A percentile compares a stretch with the other conserved stretches of the same genome.
Evolutionary conservation across 345 rosid species (phyloP).

Genomic region (Firmiana major): DNA sequence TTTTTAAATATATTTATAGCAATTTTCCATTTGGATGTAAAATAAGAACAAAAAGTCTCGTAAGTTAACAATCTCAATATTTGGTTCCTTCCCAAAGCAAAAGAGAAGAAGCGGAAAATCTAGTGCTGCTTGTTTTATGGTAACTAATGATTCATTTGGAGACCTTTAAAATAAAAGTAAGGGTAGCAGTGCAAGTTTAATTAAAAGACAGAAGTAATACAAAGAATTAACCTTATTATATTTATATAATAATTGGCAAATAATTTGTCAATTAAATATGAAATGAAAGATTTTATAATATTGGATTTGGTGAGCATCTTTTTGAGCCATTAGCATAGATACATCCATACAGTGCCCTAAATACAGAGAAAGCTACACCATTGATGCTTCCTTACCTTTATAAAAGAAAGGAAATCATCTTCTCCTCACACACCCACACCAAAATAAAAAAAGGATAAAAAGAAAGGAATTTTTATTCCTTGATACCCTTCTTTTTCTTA

Average conservation of each 20-base stretch:
- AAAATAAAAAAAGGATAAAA: background rate
- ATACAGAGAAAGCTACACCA: background rate
- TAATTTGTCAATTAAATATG: background rate
- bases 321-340: background rate
- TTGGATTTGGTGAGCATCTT: background rate
- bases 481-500: constrained; percentile 10
- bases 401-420: no score
- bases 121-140: background rate
- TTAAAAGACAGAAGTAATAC: background rate
- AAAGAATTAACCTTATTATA: background rate
- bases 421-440: no score
- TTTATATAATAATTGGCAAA: background rate
- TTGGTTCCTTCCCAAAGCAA: background rate
- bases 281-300: background rate
- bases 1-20: no score
- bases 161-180: background rate
- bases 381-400: background rate
- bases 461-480: constrained; percentile 10
- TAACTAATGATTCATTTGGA: background rate
- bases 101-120: background rate
- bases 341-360: background rate
- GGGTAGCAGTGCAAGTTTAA: background rate
- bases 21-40: background rate
- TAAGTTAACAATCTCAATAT: background rate
- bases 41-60: background rate